Evolutionary conservation across 169 alveolate genomes (phyloP).

Genomic region (Plasmodium ovale): DNA sequence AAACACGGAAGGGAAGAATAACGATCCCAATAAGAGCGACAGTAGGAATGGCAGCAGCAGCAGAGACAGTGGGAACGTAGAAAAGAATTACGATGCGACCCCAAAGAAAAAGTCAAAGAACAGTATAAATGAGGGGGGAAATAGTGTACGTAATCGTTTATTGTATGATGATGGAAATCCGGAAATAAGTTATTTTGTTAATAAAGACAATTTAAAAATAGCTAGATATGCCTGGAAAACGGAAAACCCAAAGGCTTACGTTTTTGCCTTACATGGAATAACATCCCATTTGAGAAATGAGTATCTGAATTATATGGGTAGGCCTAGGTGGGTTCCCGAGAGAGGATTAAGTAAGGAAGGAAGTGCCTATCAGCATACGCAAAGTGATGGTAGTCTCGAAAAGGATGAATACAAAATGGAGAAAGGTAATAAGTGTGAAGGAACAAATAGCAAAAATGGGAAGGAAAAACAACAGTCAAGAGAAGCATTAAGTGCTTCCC

Average conservation of each 20-base stretch:
- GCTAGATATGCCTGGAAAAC: slow-evolving; percentile 79
- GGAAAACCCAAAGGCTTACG: slow-evolving; percentile 78
- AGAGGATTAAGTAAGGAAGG: neutral
- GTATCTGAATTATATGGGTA: slow-evolving; percentile 76
- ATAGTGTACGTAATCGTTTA: neutral
- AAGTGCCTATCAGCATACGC: no score
- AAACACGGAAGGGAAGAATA: neutral
- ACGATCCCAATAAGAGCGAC: neutral
- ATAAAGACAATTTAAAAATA: slow-evolving; percentile 79
- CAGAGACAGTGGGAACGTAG: neutral
- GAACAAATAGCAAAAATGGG: no score
- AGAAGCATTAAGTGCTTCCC: no score
- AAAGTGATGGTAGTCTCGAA: no score
- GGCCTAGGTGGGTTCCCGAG: slow-evolving; percentile 37
- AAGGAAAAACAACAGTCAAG: no score
- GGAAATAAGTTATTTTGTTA: slow-evolving; percentile 78
- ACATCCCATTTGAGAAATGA: slow-evolving; percentile 82
- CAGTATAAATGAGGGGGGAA: slow-evolving; percentile 12
- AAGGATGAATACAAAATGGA: neutral
- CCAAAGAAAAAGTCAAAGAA: neutral
- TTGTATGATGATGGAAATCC: slow-evolving; percentile 76
- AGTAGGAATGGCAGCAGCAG: neutral
- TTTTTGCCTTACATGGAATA: slow-evolving; percentile 83
- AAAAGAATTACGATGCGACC: neutral
- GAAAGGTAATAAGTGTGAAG: no score